Evolutionary conservation across 139 green algal genomes (phyloP).

Genomic region (Chlamydomonas eustigma): DNA sequence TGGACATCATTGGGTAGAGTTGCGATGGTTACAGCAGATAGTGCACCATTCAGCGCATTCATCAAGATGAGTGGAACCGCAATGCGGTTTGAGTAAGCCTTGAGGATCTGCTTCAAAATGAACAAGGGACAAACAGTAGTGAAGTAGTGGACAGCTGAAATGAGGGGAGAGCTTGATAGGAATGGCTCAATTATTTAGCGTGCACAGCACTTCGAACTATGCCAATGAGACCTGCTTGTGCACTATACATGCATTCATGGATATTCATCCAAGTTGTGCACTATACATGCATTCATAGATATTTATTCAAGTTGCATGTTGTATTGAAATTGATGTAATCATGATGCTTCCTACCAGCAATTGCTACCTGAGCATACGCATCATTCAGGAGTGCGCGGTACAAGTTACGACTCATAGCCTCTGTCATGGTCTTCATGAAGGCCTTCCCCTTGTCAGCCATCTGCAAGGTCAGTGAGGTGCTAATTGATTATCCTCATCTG

Average conservation of each 20-base stretch:
- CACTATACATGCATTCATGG: no score
- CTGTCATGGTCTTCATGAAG: constrained; percentile 3
- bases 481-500: no score
- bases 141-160: not conserved
- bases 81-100: not conserved
- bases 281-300: no score
- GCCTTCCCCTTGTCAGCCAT: not conserved
- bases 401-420: not conserved
- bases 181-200: no score
- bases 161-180: no score
- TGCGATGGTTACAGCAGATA: not conserved
- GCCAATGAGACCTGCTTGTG: no score
- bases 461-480: not conserved
- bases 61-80: not conserved
- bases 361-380: not conserved
- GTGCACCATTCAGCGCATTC: not conserved
- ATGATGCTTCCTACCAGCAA: no score
- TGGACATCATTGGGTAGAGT: not conserved
- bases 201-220: no score
- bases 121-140: not conserved
- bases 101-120: not conserved
- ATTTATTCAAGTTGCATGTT: no score
- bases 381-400: not conserved
- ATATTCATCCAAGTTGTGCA: no score
- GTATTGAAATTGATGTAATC: no score